Base-by-base conservation (phyloP, 768 basidiomycete species). In the Lentinula boryana region DNA sequence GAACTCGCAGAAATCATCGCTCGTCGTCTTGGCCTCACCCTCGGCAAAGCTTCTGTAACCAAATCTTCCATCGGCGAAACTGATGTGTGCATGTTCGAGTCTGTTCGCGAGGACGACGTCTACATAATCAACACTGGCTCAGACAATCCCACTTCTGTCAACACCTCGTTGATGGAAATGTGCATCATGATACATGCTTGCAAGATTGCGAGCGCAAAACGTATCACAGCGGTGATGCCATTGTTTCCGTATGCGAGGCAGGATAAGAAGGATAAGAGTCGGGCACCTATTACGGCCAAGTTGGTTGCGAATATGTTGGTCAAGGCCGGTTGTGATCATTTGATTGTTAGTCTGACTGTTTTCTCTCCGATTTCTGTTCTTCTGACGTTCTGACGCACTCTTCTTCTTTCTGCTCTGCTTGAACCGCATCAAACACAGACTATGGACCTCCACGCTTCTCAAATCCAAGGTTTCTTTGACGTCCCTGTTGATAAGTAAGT, bases 161-260 rank as follows among this genome's bases (percentile, higher is more conserved):
- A 98, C 70, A 95, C 93, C 31, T 82, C 95, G 43, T 84, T 99
- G 64, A 98, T 99, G 94, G 97, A 98, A 73, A 84, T 95, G 50
- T 93, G 95, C 72, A 98, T 98, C 69, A 96, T 99, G 93, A 94
- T 98, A 69, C 95, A 98, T 71, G 95, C 97, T 9, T 97, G 96
- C 86, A 96, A 95, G 78, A 98, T 98, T 68, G 96, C 97, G n/a
- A 96, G 93, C 65, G 95, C 97, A 51, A 92, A 91, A 74, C 82
- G 97, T 63, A 98, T 99, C 70, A 99, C 97, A 5, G 97, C 96
- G n/a, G 95, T 99, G 64, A 84, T 98, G 61, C 97, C 97, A 44
- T 84, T 97, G 38, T 99, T 94, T 75, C 96, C 97, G 1, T 99
- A 99, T 74, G 87, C 97, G 8, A 81, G 97, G 61, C 97, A 98